Percentiles rank a stretch among this genome's conserved stretches.
These are phyloP conservation scores for Saccharomyces hybrid DNA, from an alignment of 1,139 yeast species.

Conservation along the genomic window DNA sequence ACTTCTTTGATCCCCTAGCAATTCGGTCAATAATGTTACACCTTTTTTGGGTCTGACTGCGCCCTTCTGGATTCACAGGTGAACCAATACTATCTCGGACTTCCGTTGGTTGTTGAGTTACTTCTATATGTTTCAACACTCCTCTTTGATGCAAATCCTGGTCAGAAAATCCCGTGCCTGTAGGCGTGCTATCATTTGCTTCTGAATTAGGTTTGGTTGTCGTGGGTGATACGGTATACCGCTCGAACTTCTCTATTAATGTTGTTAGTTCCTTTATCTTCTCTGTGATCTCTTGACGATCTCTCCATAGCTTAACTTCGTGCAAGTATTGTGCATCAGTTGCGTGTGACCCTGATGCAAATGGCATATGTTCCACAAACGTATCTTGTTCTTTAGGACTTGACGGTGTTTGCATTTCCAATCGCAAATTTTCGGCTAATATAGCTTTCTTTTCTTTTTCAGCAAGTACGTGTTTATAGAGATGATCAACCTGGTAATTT, in stretches of 20 bases:
- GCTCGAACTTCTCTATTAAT: slow-evolving; percentile 7
- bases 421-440: background rate
- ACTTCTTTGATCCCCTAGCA: slow-evolving; percentile 4
- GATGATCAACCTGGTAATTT: slow-evolving; percentile 2
- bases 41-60: background rate
- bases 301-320: background rate
- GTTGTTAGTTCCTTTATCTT: slow-evolving; percentile 9
- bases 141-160: background rate
- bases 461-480: slow-evolving; percentile 3
- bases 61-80: background rate
- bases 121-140: background rate
- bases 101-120: background rate
- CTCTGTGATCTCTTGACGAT: slow-evolving; percentile 6
- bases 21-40: background rate
- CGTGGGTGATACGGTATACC: slow-evolving; percentile 6
- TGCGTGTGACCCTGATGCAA: too few species aligned
- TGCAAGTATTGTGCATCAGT: background rate
- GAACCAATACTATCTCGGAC: too few species aligned
- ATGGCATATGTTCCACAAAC: background rate
- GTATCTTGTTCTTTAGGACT: background rate
- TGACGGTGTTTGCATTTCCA: slow-evolving; percentile 4
- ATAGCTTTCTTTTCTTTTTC: background rate
- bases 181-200: too few species aligned
- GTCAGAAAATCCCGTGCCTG: background rate
- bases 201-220: slow-evolving; percentile 1